Evolutionary conservation across 805 yeast genomes (phyloP).

Genomic region (Candida easanensis): DNA sequence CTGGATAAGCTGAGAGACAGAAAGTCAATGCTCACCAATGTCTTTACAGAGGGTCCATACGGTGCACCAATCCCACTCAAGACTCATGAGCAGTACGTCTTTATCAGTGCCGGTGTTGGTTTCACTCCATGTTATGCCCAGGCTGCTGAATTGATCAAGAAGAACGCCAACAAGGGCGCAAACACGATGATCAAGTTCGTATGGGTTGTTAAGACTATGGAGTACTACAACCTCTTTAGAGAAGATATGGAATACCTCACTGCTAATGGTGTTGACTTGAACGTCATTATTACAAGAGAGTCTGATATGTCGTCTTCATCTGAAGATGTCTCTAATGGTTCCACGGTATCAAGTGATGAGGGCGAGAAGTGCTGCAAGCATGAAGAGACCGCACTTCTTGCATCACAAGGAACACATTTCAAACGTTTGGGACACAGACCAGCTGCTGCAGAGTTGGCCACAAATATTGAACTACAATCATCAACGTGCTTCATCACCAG

Average conservation of each 20-base stretch:
- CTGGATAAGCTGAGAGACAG: constrained; percentile 30
- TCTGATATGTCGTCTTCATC: background rate
- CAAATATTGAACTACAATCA: constrained; percentile 29
- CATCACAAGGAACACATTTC: background rate
- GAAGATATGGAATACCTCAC: constrained; percentile 40
- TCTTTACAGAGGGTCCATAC: constrained; percentile 61
- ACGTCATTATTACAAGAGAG: constrained; percentile 20
- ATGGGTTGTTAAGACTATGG: constrained; percentile 61
- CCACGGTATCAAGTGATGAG: background rate
- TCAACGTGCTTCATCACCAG: constrained; percentile 53
- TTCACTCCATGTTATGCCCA: constrained; percentile 49
- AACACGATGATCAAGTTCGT: constrained; percentile 41
- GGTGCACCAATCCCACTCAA: constrained; percentile 43
- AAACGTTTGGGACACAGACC: constrained; percentile 16
- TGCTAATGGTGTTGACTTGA: constrained; percentile 23
- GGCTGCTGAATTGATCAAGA: constrained; percentile 29
- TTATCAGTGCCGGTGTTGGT: constrained; percentile 51
- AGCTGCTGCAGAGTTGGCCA: constrained; percentile 9
- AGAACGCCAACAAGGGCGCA: constrained; percentile 5
- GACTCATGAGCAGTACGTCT: constrained; percentile 37
- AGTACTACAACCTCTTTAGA: constrained; percentile 46
- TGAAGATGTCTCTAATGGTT: background rate
- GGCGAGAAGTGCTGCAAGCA: background rate
- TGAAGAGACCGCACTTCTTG: background rate
- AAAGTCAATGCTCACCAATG: constrained; percentile 33